Percentiles rank a stretch among this genome's conserved stretches.
Evolutionary conservation across 176 grass and related monocot genomes (phyloP).

Genomic region (Coix lacrymajobi): DNA sequence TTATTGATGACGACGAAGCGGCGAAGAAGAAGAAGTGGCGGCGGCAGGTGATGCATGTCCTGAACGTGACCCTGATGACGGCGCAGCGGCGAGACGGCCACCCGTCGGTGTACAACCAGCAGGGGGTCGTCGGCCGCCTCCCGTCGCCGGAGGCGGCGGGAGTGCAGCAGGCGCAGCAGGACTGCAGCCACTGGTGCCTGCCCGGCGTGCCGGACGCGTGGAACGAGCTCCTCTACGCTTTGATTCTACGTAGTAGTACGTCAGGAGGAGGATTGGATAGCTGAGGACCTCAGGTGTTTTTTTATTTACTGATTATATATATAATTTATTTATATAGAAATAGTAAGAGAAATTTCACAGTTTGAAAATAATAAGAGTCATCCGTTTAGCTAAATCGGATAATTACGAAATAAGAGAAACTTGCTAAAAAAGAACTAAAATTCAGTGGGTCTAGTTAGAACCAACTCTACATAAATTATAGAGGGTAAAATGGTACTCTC

Average conservation of each 20-base stretch:
- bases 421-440: too few species aligned
- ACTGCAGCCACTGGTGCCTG: slow-evolving; percentile 82
- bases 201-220: slow-evolving; percentile 63
- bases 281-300: background rate
- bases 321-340: too few species aligned
- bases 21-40: background rate
- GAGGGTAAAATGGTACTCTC: too few species aligned
- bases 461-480: too few species aligned
- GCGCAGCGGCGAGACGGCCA: slow-evolving; percentile 57
- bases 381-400: too few species aligned
- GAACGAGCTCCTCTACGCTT: slow-evolving; percentile 57
- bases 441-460: too few species aligned
- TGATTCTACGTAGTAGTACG: background rate
- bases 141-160: background rate
- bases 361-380: too few species aligned
- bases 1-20: background rate
- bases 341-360: too few species aligned
- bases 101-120: slow-evolving; percentile 42
- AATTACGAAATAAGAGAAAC: too few species aligned
- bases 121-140: background rate
- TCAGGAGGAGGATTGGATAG: background rate
- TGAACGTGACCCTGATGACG: slow-evolving; percentile 55
- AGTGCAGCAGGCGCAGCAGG: background rate
- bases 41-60: background rate
- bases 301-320: too few species aligned